Base-by-base conservation (phyloP, 2,329 filamentous ascomycete species). In the Fusarium sp. region DNA sequence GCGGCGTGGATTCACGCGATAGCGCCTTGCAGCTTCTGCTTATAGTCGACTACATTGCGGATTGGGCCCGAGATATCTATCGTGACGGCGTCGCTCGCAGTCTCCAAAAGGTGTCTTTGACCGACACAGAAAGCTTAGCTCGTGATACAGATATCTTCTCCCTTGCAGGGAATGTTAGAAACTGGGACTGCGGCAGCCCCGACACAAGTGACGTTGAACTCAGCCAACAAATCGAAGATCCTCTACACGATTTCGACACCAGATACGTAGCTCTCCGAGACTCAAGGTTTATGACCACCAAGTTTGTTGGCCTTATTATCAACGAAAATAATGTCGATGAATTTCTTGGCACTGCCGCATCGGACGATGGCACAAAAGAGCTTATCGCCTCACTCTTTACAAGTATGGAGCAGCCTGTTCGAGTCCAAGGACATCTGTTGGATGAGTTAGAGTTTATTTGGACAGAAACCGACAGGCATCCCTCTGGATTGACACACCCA, bases 1-100 rank as follows among this genome's bases (percentile, higher is more conserved):
- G 51, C 3, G 1, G 9, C 0, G 11, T 54, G 0, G 41, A 54
- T 6, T 54, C 41, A 0, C 5, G 29, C 0, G 18, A 23, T 3
- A 8, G 5, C 0, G 41, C 51, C 0, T 8, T 54, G 1, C 51
- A 17, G 3, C 31, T 54, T 2, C 51, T 54, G 4, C 51, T 54
- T 2, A 54, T 54, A 8, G 2, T 54, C 8, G 51, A 54, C 9
- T 54, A 54, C 1, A 54, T 54, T 3, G 41, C 42, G 0, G 51
- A 54, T 2, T 54, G 51, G 51, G 51, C 51, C 0, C 23, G 51
- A 3, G 51, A 54, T 4, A 37, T 47, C 1, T 54, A 54, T 3
- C 51, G 51, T 0, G 51, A 54, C 3, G 51, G 51, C 0, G 39
- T 54, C 2, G 33, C 23, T 3, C n/a, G 3, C 0, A 31, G 41